Conservation (phyloP, 169 alveolate genomes). For the Plasmodium cynomolgi region DNA sequence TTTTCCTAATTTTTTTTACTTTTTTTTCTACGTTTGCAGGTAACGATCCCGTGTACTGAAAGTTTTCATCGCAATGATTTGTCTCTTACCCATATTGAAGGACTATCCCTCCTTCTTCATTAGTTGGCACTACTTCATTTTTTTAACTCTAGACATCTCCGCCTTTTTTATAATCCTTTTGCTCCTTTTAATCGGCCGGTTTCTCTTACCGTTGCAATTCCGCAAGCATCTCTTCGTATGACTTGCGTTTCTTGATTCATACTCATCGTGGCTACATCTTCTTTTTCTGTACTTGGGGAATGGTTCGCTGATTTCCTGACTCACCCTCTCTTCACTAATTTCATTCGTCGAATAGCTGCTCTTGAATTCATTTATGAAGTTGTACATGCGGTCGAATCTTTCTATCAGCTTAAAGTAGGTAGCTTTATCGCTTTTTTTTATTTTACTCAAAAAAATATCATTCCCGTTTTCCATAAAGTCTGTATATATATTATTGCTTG, state of each 20-base stretch:
- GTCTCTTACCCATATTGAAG: not conserved
- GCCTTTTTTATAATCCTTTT: slow-evolving; percentile 24
- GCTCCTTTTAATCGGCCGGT: slow-evolving; percentile 20
- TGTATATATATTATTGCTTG: slow-evolving; percentile 60
- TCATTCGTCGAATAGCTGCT: slow-evolving; percentile 4
- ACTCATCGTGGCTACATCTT: slow-evolving; percentile 17
- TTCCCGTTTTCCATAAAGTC: slow-evolving; percentile 72
- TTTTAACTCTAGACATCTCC: slow-evolving; percentile 16
- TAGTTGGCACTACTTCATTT: not conserved
- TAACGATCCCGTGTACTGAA: not conserved
- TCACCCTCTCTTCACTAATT: slow-evolving; percentile 4
- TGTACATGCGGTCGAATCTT: slow-evolving; percentile 70
- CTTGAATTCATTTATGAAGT: slow-evolving; percentile 59
- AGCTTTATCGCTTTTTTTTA: slow-evolving; percentile 55
- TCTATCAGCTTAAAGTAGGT: slow-evolving; percentile 61
- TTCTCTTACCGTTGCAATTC: slow-evolving; percentile 8
- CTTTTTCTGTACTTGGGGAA: slow-evolving; percentile 21
- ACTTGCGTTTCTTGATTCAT: slow-evolving; percentile 8
- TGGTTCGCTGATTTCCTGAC: not conserved
- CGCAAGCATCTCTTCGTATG: slow-evolving; percentile 4
- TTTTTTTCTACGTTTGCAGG: slow-evolving; percentile 1
- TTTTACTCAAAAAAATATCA: slow-evolving; percentile 59
- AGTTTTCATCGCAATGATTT: not conserved
- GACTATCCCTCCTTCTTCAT: not conserved
- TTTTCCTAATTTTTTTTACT: not conserved